Evolutionary conservation across 257 asterid genomes (phyloP), one percentile per base, ranked within the genome.

Genomic region (Hygrophila difformis): DNA sequence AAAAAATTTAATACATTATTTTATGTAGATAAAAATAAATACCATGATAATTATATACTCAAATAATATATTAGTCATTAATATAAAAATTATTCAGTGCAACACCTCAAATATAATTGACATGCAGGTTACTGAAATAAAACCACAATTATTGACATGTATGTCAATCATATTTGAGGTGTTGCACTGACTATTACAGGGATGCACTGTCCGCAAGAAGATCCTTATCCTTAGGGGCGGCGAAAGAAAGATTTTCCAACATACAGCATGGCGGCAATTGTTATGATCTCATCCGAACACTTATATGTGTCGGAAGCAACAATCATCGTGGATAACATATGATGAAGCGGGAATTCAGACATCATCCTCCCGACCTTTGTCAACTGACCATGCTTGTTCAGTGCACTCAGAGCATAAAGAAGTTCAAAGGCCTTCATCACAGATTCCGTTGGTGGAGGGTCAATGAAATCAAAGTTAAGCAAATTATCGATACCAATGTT

Each of bases 311-410:
- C 95, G 14, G 97, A 79, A 44, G 88, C 95, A 24, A 77, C 95
- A 58, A 88, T 88, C 97, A 84, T 84, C 69, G 84, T 88, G 0
- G 97, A 84, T 21, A 74, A 64, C 97, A 88, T 88, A 9, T 95
- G 97, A 64, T 88, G 94, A 50, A 88, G 79, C 5, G 97, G 95
- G 49, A 88, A 88, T 57, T 88, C 97, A 20, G 95, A 89, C 97
- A 88, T 84, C 78, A 84, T 79, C 64, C 97, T 65, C 50, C 97
- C 97, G 19, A 71, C 78, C 70, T 76, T 88, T 18, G 95, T 84
- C 61, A 88, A 57, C 60, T 84, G 93, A 9, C 95, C 97, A 12
- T 31, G 81, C 68, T 81, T 84, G 64, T 88, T 88, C 43, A 88
- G 95, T 16, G 97, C 95, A 67, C 89, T 78, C 41, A 88, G 63